These are phyloP conservation scores for Betula pendula DNA, from an alignment of 306 rosid genomes.

Conservation along the genomic window DNA sequence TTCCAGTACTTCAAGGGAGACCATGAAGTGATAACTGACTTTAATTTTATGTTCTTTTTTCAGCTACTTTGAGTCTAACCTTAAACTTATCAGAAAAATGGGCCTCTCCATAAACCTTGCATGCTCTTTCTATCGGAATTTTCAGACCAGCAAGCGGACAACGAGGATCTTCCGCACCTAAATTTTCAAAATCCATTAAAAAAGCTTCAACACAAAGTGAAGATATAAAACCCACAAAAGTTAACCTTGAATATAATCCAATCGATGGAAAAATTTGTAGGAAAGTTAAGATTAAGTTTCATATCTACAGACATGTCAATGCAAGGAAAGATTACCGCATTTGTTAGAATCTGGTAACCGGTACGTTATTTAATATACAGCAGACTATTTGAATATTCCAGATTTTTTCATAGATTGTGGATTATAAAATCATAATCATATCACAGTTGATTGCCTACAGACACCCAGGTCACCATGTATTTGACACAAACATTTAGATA, in stretches of 20 bases:
- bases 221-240: slow-evolving; percentile 11
- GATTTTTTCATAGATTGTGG: neutral
- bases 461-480: neutral
- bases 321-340: slow-evolving; percentile 4
- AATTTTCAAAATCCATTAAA: slow-evolving; percentile 28
- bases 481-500: too few relatives aligned
- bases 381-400: neutral
- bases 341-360: slow-evolving; percentile 13
- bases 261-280: neutral
- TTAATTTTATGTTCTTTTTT: slow-evolving; percentile 1
- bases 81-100: slow-evolving; percentile 49
- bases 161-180: slow-evolving; percentile 86
- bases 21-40: slow-evolving; percentile 6
- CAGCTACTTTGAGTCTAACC: slow-evolving; percentile 44
- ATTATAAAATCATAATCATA: neutral
- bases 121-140: slow-evolving; percentile 36
- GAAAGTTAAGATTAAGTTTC: slow-evolving; percentile 2
- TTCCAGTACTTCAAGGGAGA: too few relatives aligned
- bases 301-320: slow-evolving; percentile 9
- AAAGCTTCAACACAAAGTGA: slow-evolving; percentile 21
- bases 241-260: slow-evolving; percentile 15
- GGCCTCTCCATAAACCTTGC: slow-evolving; percentile 43
- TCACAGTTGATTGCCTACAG: neutral
- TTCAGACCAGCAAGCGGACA: slow-evolving; percentile 71
- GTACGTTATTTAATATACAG: neutral